Percentiles rank a stretch among this genome's conserved stretches.
phyloP scores from a whole-genome alignment of 78 protist genomes.

The Dictyostelium citrinum region DNA sequence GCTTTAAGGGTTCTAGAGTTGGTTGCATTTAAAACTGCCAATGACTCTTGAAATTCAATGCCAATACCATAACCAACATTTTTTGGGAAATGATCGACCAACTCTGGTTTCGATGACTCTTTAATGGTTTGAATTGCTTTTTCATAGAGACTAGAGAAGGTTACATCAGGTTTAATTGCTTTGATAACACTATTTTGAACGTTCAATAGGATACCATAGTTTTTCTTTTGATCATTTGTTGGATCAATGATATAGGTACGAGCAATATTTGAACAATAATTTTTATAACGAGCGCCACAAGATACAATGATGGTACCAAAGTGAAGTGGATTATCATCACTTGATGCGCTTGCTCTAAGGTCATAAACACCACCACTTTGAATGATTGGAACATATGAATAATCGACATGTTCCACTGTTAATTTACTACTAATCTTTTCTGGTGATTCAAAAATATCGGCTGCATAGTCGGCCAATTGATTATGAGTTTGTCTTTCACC shows the following conservation, averaged over 20 bases:
- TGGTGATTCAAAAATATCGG: slow-evolving; percentile 37
- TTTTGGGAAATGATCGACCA: slow-evolving; percentile 22
- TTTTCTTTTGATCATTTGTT: slow-evolving; percentile 54
- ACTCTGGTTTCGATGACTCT: slow-evolving; percentile 29
- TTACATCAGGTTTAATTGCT: not conserved
- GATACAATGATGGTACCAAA: slow-evolving; percentile 78
- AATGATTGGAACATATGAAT: slow-evolving; percentile 86
- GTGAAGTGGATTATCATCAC: slow-evolving; percentile 49
- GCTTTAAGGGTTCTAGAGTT: slow-evolving; percentile 24
- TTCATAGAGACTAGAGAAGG: slow-evolving; percentile 27
- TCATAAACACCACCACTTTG: slow-evolving; percentile 88
- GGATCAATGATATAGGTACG: slow-evolving; percentile 92
- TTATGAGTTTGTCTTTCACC: slow-evolving; percentile 51
- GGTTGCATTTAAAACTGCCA: slow-evolving; percentile 2
- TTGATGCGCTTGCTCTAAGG: slow-evolving; percentile 40
- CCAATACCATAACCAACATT: slow-evolving; percentile 87
- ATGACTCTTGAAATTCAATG: slow-evolving; percentile 78
- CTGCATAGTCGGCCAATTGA: slow-evolving; percentile 21
- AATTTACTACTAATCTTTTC: slow-evolving; percentile 44
- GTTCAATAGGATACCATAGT: slow-evolving; percentile 34
- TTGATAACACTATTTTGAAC: slow-evolving; percentile 45
- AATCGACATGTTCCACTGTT: slow-evolving; percentile 53
- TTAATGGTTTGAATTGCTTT: slow-evolving; percentile 37
- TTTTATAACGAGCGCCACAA: slow-evolving; percentile 85
- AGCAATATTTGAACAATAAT: slow-evolving; percentile 86